Evolutionary conservation across 1,284 basidiomycete species (phyloP), one percentile per base, ranked within the genome.

Genomic region (Takashimella tepidaria): DNA sequence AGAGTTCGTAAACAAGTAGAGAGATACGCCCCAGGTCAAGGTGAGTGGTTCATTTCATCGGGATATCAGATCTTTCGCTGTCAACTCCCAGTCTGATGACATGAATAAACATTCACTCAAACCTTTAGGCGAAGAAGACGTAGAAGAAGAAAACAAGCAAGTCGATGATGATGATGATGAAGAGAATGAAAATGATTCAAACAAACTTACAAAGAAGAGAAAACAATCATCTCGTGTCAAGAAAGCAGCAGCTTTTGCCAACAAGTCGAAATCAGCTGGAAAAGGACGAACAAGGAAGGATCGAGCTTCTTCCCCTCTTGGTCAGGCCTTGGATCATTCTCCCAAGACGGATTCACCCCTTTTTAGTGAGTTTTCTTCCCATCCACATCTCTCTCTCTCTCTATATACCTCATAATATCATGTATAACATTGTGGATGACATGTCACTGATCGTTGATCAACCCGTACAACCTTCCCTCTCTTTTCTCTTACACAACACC

Each of bases 361-460:
- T 1, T 71, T 70, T 58, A 73, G 70, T 73, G 24, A 47, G 69
- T 60, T n/a, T 52, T 44, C 27, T n/a, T n/a, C n/a, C n/a, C n/a
- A n/a, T n/a, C n/a, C n/a, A n/a, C n/a, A n/a, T n/a, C n/a, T n/a
- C 25, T 25, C 31, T 42, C 26, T 20, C 25, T 12, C 16, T 16
- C 16, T 37, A 16, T 8, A 37, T 37, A 8, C 31, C 8, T 23
- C 42, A 20, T 44, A 8, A 19, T 8, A 44, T 44, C 10, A 44
- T 44, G 13, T 3, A n/a, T 5, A 2, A 23, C 1, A 2, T 25
- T 6, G 27, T 12, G 49, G 41, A n/a, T 16, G 25, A 21, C 22
- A n/a, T n/a, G n/a, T n/a, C n/a, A n/a, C n/a, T n/a, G n/a, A n/a
- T n/a, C n/a, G n/a, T n/a, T n/a, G n/a, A n/a, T n/a, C n/a, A n/a